A percentile compares a stretch with the other conserved stretches of the same genome.
Evolutionary conservation across 148 eudicot genomes (phyloP).

Genomic region (Arctostaphylos glauca): DNA sequence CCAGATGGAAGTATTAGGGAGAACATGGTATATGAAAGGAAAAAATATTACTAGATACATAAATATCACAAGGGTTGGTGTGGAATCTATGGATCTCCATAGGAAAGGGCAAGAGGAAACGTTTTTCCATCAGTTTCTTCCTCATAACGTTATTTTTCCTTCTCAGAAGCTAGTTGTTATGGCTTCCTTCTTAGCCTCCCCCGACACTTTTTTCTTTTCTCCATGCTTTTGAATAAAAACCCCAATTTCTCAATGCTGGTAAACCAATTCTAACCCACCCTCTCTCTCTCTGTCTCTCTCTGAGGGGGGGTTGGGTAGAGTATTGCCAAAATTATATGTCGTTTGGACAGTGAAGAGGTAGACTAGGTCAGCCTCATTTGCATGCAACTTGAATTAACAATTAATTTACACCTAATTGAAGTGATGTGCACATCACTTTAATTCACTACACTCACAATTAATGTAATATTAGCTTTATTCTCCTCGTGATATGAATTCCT

Average conservation of each 20-base stretch:
- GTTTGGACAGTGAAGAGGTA: background rate
- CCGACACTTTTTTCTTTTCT: background rate
- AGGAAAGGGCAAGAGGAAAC: conserved; percentile 1
- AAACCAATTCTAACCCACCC: conserved; percentile 36
- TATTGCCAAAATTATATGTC: background rate
- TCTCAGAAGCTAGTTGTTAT: too few species aligned
- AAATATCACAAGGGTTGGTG: background rate
- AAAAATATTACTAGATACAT: too few species aligned
- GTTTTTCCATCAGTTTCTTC: background rate
- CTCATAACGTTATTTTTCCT: background rate
- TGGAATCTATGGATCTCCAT: background rate
- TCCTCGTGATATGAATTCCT: background rate
- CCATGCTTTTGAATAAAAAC: background rate
- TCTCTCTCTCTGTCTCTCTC: conserved; percentile 13
- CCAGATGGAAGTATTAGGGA: too few species aligned
- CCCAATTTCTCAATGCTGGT: conserved; percentile 38
- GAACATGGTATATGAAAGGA: too few species aligned
- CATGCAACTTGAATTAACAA: background rate
- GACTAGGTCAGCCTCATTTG: background rate
- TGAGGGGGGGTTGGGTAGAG: background rate
- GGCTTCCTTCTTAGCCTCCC: background rate
- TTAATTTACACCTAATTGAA: background rate
- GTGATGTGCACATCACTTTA: background rate
- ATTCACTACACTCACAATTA: background rate
- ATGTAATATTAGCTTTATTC: background rate